Base-by-base conservation (phyloP, 2,329 filamentous ascomycete species). In the Cadophora sp. region DNA sequence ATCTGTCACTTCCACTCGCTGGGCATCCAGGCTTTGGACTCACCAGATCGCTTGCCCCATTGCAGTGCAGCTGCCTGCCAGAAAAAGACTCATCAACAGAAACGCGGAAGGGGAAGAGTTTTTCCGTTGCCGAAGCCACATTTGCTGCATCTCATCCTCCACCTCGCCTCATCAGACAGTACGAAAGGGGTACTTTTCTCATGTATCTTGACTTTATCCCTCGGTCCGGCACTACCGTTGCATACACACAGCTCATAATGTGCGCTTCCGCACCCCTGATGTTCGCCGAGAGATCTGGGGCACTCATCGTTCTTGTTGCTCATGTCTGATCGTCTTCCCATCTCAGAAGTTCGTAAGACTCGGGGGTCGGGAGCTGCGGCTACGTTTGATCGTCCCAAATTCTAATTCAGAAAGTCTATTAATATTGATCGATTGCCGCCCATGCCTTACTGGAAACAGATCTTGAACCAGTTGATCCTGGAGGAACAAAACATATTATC, bases 331-430 rank as follows among this genome's bases (percentile, higher is more conserved):
- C 14, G 50, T 53, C 50, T 12, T 29, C 50, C 50, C 24, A 53
- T 53, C n/a, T 22, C 43, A 22, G 7, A 29, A 16, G 12, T 29
- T 0, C 12, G 50, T 29, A 29, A 7, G 14, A 12, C 22, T 43
- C 40, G 40, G 40, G 43, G 22, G 19, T 29, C 50, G 50, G 50
- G 14, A 29, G 24, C 24, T 19, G 14, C 24, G 50, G 26, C 1
- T 19, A 26, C 29, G 50, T 53, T 53, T 53, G 50, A 53, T 53
- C 50, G 50, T 53, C 50, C 29, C 50, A 19, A 53, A 29, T 53
- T 53, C 24, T 53, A 29, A 53, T 29, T 19, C 24, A 12, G 14
- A 53, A 53, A 53, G 11, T 53, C 50, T 53, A 53, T 53, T 29
- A 16, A 53, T 53, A 53, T 26, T 16, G 50, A 53, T 53, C 26